A percentile compares a stretch with the other conserved stretches of the same genome.
Conservation (phyloP, 2,329 filamentous ascomycete genomes). For the Aureobasidium sp. region DNA sequence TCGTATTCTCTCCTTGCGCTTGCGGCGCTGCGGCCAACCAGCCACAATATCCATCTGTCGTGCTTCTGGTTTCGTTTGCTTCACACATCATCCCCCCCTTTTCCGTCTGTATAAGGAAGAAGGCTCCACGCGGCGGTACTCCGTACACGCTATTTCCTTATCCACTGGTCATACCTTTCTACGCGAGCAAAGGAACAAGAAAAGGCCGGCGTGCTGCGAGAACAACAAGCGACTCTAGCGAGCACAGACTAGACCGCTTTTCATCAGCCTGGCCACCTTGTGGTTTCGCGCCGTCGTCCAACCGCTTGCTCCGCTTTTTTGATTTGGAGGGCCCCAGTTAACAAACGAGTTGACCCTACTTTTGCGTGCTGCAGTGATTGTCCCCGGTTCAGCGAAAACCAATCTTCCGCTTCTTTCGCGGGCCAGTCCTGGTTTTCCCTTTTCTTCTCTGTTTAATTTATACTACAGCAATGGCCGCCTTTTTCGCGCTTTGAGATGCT, state of each 20-base stretch:
- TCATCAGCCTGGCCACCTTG: neutral
- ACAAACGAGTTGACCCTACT: neutral
- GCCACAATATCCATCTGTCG: constrained; percentile 7
- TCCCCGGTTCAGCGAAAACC: neutral
- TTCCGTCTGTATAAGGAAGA: constrained; percentile 9
- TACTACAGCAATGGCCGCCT: constrained; percentile 1
- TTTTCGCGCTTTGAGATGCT: neutral
- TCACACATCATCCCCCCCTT: neutral
- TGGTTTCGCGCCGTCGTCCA: constrained; percentile 12
- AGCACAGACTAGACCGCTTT: constrained; percentile 4
- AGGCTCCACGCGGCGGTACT: constrained; percentile 10
- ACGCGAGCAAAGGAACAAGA: constrained; percentile 5
- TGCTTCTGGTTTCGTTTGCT: constrained; percentile 14
- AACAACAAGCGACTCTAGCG: neutral
- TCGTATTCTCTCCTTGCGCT: neutral
- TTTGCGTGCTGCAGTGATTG: constrained; percentile 1
- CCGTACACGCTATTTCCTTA: neutral
- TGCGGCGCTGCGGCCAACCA: neutral
- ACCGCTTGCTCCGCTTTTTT: constrained; percentile 14
- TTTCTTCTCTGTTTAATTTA: neutral
- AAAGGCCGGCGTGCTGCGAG: constrained; percentile 7
- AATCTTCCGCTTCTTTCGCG: neutral
- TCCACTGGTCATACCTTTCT: neutral
- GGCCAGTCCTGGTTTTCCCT: neutral
- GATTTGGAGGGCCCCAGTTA: neutral